Percentiles rank a stretch among this genome's conserved stretches.
phyloP scores from a whole-genome alignment of 1,284 basidiomycete genomes.

The Rhodotorula sp. region DNA sequence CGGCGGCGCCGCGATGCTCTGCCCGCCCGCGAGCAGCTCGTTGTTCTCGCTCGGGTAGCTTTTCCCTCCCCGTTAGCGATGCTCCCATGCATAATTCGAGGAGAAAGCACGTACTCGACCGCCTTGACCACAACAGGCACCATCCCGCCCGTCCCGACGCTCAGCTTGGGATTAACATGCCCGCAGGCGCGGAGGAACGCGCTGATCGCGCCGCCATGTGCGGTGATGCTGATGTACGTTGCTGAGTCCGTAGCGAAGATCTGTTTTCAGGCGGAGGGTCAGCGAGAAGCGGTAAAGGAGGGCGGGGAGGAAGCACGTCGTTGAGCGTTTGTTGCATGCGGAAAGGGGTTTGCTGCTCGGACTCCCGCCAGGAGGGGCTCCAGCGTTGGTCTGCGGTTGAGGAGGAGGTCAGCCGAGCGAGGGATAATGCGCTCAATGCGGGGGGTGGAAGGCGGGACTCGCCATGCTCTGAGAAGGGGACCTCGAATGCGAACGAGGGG shows the following conservation, averaged over 20 bases:
- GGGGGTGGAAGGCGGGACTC: not conserved
- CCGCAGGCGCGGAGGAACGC: constrained; percentile 47
- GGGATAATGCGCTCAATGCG: too few species aligned
- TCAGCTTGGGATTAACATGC: constrained; percentile 38
- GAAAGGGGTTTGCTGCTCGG: constrained; percentile 59
- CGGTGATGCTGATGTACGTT: constrained; percentile 55
- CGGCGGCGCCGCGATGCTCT: constrained; percentile 8
- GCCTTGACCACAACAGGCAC: constrained; percentile 40
- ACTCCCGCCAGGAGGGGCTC: constrained; percentile 65
- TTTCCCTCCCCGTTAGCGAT: not conserved
- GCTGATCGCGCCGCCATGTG: constrained; percentile 54
- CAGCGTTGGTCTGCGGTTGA: constrained; percentile 46
- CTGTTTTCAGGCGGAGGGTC: constrained; percentile 7
- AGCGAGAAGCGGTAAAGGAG: not conserved
- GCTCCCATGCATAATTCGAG: not conserved
- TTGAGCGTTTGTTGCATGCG: constrained; percentile 51
- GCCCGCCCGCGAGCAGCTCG: constrained; percentile 17
- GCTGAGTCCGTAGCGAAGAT: constrained; percentile 47
- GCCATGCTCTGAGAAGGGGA: constrained; percentile 64
- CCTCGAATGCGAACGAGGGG: constrained; percentile 66
- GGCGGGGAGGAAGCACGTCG: not conserved
- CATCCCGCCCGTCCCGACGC: constrained; percentile 46
- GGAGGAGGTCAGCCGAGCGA: not conserved
- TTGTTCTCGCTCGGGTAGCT: constrained; percentile 3
- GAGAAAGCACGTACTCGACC: constrained; percentile 5